These are phyloP conservation scores for Tolypocladium capitatum DNA, from an alignment of 2,329 filamentous ascomycete genomes.

Conservation along the genomic window DNA sequence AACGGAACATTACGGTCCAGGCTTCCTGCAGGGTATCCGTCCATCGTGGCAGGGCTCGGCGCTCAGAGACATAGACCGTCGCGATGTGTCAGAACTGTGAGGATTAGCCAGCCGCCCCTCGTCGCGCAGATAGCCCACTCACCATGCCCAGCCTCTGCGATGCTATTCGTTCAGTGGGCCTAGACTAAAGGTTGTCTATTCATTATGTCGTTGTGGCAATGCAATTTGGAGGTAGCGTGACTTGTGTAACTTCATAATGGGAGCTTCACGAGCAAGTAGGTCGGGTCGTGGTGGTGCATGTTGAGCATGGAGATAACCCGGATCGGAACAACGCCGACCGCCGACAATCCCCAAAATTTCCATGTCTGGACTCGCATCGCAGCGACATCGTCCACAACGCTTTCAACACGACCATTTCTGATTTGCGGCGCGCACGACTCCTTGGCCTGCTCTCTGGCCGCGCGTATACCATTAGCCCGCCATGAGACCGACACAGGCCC, in stretches of 20 bases:
- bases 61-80: conserved; percentile 9
- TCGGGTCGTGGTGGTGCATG: not conserved
- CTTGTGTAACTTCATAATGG: not conserved
- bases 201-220: not conserved
- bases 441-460: not conserved
- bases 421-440: not conserved
- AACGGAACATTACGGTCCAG: conserved; percentile 79
- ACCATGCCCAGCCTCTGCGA: not conserved
- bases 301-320: not conserved
- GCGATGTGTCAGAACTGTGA: not conserved
- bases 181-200: not conserved
- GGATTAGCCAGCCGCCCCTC: not conserved
- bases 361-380: not conserved
- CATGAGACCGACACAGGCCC: conserved; percentile 56
- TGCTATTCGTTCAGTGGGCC: not conserved
- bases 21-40: conserved; percentile 67
- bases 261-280: too few species aligned
- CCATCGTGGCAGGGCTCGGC: conserved; percentile 39
- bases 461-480: conserved; percentile 10
- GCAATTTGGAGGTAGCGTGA: not conserved
- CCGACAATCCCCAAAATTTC: conserved; percentile 9
- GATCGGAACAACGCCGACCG: conserved; percentile 18
- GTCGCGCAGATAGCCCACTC: not conserved
- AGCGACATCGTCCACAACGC: not conserved
- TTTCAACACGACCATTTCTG: not conserved